Evolutionary conservation across 2,329 filamentous ascomycete species (phyloP).

Genomic region (Didymella sp.): DNA sequence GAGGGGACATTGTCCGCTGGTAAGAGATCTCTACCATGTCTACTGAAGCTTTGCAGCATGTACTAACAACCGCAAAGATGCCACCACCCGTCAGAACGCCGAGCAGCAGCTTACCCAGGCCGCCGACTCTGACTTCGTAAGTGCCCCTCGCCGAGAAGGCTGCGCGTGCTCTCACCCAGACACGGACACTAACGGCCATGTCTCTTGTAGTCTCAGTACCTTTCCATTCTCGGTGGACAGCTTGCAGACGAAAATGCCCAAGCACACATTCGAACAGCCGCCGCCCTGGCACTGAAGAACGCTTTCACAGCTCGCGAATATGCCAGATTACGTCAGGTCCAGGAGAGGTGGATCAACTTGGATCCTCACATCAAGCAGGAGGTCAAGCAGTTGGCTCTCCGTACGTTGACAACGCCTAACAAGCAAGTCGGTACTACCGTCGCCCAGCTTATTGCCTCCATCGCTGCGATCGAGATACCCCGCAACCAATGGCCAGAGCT

Average conservation of each 20-base stretch:
- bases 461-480: conserved; percentile 93
- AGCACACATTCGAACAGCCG: conserved; percentile 86
- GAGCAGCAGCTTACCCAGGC: conserved; percentile 94
- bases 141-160: conserved; percentile 47
- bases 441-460: conserved; percentile 93
- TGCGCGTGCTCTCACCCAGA: conserved; percentile 24
- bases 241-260: conserved; percentile 88
- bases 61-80: conserved; percentile 68
- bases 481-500: conserved; percentile 92
- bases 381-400: conserved; percentile 89
- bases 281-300: conserved; percentile 97
- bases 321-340: conserved; percentile 83
- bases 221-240: conserved; percentile 83
- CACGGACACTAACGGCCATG: conserved; percentile 42
- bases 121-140: conserved; percentile 93
- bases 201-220: conserved; percentile 76
- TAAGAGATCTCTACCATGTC: conserved; percentile 57
- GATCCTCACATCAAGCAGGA: conserved; percentile 81
- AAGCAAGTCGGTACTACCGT: conserved; percentile 84
- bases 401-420: conserved; percentile 82
- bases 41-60: conserved; percentile 35
- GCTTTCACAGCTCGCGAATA: conserved; percentile 94
- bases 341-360: conserved; percentile 90
- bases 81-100: conserved; percentile 84
- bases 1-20: conserved; percentile 94